Evolutionary conservation across 2,329 filamentous ascomycete species (phyloP), one percentile per base, ranked within the genome.

Genomic region (Talaromyces sp.): DNA sequence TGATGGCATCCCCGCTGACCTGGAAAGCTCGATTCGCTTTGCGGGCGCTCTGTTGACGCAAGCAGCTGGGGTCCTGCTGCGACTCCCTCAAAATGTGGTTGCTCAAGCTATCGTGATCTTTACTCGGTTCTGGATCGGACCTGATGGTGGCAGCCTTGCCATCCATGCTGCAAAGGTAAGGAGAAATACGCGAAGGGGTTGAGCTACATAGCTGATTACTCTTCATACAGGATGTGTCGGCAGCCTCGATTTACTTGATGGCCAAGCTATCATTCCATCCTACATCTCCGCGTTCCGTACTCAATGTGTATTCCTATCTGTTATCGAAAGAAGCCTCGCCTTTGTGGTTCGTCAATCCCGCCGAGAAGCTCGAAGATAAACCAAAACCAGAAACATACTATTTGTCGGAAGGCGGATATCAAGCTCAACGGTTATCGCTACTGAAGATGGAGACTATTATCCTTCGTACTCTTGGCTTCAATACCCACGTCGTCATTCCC

Each of bases 251-350:
- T 56, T 98, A 91, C 78, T 82, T 96, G 56, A 84, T 87, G 26
- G 85, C 91, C 31, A 98, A 98, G 77, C 83, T 95, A 60, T 91
- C 92, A 26, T 85, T 90, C 3, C 82, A 85, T 55, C 89, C 92
- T 1, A 86, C 89, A 61, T 89, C 89, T 13, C 86, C 91, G 0
- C 87, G 92, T 65, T 92, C 92, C 65, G 80, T 97, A 43, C 83
- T 92, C 62, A 95, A 93, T 71, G 88, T 93, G 62, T 96, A 96
- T 75, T 83, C 86, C 43, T 96, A 93, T 74, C 86, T 98, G 5
- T 77, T 87, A 43, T 90, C 89, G 0, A 73, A 83, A 53, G 69
- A 76, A 1, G 77, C 79, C 26, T 88, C 86, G 0, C 78, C 82
- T 27, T 71, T 82, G 81, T 73, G 77, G 78, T 71, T 73, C 71